phyloP scores from a whole-genome alignment of 352 stramenopile species.

The Globisporangium solare region DNA sequence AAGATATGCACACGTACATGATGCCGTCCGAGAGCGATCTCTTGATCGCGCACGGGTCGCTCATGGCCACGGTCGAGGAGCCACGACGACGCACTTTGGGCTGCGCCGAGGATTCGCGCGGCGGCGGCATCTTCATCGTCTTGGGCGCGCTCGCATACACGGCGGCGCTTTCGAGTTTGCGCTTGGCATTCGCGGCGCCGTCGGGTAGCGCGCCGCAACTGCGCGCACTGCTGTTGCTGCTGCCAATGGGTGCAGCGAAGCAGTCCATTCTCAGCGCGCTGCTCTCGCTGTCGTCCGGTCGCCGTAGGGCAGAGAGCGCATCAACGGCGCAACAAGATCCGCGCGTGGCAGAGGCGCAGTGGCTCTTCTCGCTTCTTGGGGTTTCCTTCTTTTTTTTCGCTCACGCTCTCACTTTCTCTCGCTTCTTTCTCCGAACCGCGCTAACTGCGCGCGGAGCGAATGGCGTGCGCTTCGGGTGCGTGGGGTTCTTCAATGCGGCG shows the following conservation, averaged over 20 bases:
- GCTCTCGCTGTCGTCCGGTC: too few relatives aligned
- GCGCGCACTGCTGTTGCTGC: conserved; percentile 12
- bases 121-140: conserved; percentile 15
- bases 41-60: conserved; percentile 31
- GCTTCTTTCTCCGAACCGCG: too few relatives aligned
- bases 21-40: conserved; percentile 65
- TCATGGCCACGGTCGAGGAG: conserved; percentile 18
- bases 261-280: background rate
- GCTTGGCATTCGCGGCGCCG: conserved; percentile 52
- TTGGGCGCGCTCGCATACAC: conserved; percentile 6
- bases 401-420: too few relatives aligned
- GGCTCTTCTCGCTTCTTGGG: too few relatives aligned
- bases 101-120: conserved; percentile 15
- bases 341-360: too few relatives aligned
- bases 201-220: conserved; percentile 14
- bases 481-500: background rate
- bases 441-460: too few relatives aligned
- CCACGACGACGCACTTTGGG: conserved; percentile 47
- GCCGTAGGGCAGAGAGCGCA: too few relatives aligned
- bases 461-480: too few relatives aligned
- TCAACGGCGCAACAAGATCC: too few relatives aligned
- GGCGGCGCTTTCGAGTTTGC: conserved; percentile 46
- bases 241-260: background rate
- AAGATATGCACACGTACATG: conserved; percentile 42
- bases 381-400: too few relatives aligned